Conservation (phyloP, 345 rosid genomes). For the Rhodamnia rubescens region DNA sequence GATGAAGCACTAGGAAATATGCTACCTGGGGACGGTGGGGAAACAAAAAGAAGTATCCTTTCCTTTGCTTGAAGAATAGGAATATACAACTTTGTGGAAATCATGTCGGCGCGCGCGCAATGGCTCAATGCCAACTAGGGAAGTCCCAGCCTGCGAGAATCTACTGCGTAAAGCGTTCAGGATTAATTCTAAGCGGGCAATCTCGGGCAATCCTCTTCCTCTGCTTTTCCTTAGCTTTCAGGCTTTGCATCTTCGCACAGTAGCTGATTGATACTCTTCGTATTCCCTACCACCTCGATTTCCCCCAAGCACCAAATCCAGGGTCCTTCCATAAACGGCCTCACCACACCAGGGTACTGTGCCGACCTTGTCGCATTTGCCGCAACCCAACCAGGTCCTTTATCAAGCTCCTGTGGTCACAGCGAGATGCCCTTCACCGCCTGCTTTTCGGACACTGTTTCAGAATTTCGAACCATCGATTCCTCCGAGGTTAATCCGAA, state of each 20-base stretch:
- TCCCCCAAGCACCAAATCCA: neutral
- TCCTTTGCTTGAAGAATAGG: neutral
- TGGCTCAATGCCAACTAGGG: neutral
- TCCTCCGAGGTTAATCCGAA: no score
- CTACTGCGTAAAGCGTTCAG: neutral
- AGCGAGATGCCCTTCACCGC: neutral
- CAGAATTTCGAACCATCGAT: no score
- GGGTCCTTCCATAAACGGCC: neutral
- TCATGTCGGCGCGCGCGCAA: neutral
- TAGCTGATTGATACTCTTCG: neutral
- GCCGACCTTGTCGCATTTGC: neutral
- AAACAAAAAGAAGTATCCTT: neutral
- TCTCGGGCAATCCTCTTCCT: neutral
- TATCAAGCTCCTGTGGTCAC: neutral
- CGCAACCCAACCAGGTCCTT: neutral
- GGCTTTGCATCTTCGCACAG: neutral
- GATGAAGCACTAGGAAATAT: neutral
- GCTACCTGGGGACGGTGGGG: neutral
- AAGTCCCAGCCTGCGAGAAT: neutral
- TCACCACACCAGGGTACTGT: neutral
- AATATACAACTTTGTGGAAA: neutral
- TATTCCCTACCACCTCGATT: neutral
- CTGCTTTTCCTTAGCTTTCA: neutral
- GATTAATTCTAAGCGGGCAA: neutral
- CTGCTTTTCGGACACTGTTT: no score